A percentile compares a stretch with the other conserved stretches of the same genome.
phyloP scores from a whole-genome alignment of 2,329 filamentous ascomycete species.

The Corniculantispora saksenae region DNA sequence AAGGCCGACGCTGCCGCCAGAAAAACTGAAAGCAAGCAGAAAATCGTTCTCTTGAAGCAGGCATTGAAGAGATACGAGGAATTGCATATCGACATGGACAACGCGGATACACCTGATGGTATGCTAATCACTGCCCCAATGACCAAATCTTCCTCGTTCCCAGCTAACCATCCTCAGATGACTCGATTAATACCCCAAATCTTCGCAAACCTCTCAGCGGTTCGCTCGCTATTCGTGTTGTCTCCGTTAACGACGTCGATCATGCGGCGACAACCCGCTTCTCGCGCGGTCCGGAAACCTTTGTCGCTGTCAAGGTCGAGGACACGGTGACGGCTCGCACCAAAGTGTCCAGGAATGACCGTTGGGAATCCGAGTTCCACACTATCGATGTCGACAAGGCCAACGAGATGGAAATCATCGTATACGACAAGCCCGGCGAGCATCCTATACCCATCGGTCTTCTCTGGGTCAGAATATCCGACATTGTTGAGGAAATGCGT shows the following conservation, averaged over 20 bases:
- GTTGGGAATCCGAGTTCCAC: conserved; percentile 89
- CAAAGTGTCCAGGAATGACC: conserved; percentile 79
- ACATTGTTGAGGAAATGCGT: conserved; percentile 96
- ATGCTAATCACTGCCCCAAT: conserved; percentile 24
- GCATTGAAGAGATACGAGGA: conserved; percentile 96
- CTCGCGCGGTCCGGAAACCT: conserved; percentile 88
- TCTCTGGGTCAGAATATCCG: conserved; percentile 94
- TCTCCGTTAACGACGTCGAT: conserved; percentile 91
- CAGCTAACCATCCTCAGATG: conserved; percentile 60
- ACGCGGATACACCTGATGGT: conserved; percentile 78
- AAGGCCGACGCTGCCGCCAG: conserved; percentile 87
- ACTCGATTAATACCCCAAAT: conserved; percentile 93
- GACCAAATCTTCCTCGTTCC: conserved; percentile 25
- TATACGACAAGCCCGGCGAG: conserved; percentile 93
- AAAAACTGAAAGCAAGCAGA: conserved; percentile 93
- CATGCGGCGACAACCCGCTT: conserved; percentile 85
- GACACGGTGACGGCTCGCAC: conserved; percentile 89
- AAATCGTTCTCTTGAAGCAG: conserved; percentile 93
- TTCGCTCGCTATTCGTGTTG: conserved; percentile 80
- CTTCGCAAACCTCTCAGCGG: conserved; percentile 94
- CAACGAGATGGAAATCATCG: conserved; percentile 95
- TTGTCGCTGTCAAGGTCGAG: conserved; percentile 94
- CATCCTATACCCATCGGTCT: conserved; percentile 90
- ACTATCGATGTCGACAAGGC: conserved; percentile 96
- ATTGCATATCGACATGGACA: conserved; percentile 89